These are phyloP conservation scores for Leucoagaricus sp. DNA, from an alignment of 1,284 basidiomycete species.

Conservation along the genomic window DNA sequence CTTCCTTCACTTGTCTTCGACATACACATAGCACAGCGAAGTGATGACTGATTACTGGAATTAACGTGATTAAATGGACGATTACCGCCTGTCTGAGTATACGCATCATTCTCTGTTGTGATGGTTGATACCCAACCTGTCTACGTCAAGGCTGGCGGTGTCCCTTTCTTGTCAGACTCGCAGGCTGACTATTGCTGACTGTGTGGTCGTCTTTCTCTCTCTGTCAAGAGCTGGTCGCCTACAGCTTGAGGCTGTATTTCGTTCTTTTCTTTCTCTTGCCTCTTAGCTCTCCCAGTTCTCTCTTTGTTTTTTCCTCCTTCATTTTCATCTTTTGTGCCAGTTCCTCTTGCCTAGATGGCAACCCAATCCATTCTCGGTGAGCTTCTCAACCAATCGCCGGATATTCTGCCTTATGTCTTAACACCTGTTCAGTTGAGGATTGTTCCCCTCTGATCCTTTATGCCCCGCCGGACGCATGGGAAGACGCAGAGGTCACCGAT, in stretches of 20 bases:
- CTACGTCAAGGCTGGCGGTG: background rate
- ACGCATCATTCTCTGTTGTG: slow-evolving; percentile 5
- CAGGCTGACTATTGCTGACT: background rate
- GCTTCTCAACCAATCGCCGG: background rate
- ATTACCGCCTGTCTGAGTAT: background rate
- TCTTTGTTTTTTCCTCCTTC: slow-evolving; percentile 20
- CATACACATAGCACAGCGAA: too few species aligned
- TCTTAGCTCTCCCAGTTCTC: slow-evolving; percentile 20
- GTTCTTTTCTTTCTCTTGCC: slow-evolving; percentile 19
- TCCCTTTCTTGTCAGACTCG: background rate
- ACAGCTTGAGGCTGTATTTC: slow-evolving; percentile 14
- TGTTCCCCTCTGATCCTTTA: slow-evolving; percentile 48
- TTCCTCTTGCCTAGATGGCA: slow-evolving; percentile 44
- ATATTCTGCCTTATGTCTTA: background rate
- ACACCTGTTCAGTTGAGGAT: slow-evolving; percentile 40
- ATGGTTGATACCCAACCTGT: slow-evolving; percentile 11
- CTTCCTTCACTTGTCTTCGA: too few species aligned
- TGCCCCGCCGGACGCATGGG: slow-evolving; percentile 44
- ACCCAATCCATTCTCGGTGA: slow-evolving; percentile 6
- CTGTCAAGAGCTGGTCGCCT: slow-evolving; percentile 7
- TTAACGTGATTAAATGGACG: background rate
- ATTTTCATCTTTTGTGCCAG: slow-evolving; percentile 6
- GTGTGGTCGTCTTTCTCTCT: slow-evolving; percentile 4
- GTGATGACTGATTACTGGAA: background rate
- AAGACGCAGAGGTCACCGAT: slow-evolving; percentile 38